phyloP scores from a whole-genome alignment of 2,329 filamentous ascomycete genomes.

The Colletotrichum trifolii region DNA sequence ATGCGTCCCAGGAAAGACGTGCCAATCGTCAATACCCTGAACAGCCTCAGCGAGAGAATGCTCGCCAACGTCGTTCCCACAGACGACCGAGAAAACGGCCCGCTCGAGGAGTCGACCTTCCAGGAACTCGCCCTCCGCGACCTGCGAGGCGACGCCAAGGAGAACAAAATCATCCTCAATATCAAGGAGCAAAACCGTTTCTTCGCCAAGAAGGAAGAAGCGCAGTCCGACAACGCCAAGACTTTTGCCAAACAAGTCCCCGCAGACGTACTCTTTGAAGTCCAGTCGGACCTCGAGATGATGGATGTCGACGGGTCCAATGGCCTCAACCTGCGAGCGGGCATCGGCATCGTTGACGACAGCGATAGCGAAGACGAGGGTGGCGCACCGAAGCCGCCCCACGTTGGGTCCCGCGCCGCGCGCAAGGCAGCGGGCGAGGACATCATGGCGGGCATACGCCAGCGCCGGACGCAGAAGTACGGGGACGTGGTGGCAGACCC shows the following conservation, averaged over 20 bases:
- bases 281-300: slow-evolving; percentile 71
- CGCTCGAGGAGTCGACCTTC: slow-evolving; percentile 78
- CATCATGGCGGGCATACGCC: slow-evolving; percentile 72
- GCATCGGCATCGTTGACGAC: slow-evolving; percentile 76
- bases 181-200: slow-evolving; percentile 89
- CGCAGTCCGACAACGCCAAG: slow-evolving; percentile 55
- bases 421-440: slow-evolving; percentile 73
- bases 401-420: slow-evolving; percentile 77
- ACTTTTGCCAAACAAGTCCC: slow-evolving; percentile 78
- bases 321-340: slow-evolving; percentile 69
- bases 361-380: slow-evolving; percentile 75
- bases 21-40: slow-evolving; percentile 89
- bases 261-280: slow-evolving; percentile 70
- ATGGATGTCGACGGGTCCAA: slow-evolving; percentile 60
- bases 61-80: slow-evolving; percentile 87
- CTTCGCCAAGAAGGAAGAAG: slow-evolving; percentile 72
- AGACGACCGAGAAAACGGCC: slow-evolving; percentile 72
- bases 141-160: slow-evolving; percentile 77
- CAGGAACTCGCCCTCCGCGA: slow-evolving; percentile 82
- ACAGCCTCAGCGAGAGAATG: slow-evolving; percentile 92
- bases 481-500: slow-evolving; percentile 51
- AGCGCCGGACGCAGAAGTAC: slow-evolving; percentile 69
- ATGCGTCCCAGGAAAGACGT: slow-evolving; percentile 87
- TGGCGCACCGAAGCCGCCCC: slow-evolving; percentile 54
- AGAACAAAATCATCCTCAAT: slow-evolving; percentile 84